These are phyloP conservation scores for Cardamine chenopodiifolia DNA, from an alignment of 345 rosid species.

Conservation along the genomic window DNA sequence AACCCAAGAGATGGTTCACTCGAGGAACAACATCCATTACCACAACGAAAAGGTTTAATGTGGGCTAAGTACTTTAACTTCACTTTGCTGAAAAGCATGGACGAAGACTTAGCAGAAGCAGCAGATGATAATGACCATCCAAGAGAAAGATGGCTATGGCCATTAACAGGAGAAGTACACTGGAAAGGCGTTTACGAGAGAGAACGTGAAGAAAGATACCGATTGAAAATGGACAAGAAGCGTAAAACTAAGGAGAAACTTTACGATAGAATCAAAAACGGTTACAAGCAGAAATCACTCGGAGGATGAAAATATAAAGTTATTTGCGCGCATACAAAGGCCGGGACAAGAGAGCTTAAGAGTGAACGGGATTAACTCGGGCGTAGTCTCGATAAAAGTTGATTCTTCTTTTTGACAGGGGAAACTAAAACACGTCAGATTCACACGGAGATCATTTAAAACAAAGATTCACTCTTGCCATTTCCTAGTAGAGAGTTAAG, in stretches of 20 bases:
- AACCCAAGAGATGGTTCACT: conserved; percentile 71
- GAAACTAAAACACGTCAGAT: conserved; percentile 1
- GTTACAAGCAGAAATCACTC: conserved; percentile 80
- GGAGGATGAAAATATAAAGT: conserved; percentile 43
- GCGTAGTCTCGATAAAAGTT: conserved; percentile 9
- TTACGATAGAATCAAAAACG: conserved; percentile 61
- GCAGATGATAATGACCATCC: conserved; percentile 88
- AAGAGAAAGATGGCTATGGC: conserved; percentile 87
- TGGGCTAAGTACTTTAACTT: conserved; percentile 84
- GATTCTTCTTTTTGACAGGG: conserved; percentile 29
- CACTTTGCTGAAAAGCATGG: conserved; percentile 84
- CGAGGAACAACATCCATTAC: conserved; percentile 75
- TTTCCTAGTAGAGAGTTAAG: conserved; percentile 34
- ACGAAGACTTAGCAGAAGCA: conserved; percentile 98
- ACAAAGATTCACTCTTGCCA: conserved; percentile 23
- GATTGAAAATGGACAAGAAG: conserved; percentile 95
- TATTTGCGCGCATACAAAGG: neutral
- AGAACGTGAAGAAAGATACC: conserved; percentile 89
- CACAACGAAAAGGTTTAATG: conserved; percentile 61
- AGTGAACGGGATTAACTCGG: neutral
- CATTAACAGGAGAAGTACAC: conserved; percentile 88
- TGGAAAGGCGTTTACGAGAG: conserved; percentile 97
- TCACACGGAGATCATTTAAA: conserved; percentile 22
- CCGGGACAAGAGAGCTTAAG: conserved; percentile 6
- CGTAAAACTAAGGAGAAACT: conserved; percentile 78